Evolutionary conservation across 106 monocot species (phyloP).

Genomic region (Dioscorea dumetorum): DNA sequence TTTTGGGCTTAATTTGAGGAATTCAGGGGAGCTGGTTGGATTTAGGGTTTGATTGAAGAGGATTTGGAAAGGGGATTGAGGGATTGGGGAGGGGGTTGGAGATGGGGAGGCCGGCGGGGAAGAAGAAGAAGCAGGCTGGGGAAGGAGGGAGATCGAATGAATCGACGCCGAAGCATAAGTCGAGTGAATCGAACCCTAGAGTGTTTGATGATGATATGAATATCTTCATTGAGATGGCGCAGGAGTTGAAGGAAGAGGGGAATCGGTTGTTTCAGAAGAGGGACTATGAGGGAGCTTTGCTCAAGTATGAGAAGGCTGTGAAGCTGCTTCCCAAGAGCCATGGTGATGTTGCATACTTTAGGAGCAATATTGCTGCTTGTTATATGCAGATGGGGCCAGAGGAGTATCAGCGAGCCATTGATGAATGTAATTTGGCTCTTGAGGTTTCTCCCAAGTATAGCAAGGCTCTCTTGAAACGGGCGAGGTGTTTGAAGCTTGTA

Average conservation of each 20-base stretch:
- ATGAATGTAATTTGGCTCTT: constrained; percentile 75
- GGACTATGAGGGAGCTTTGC: constrained; percentile 68
- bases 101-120: constrained; percentile 74
- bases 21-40: no score
- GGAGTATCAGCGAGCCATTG: constrained; percentile 63
- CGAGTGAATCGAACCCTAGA: constrained; percentile 23
- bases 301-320: constrained; percentile 82
- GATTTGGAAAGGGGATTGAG: no score
- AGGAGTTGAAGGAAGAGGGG: constrained; percentile 76
- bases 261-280: constrained; percentile 65
- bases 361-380: constrained; percentile 75
- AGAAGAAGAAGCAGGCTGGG: constrained; percentile 48
- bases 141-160: constrained; percentile 11
- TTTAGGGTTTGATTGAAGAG: no score
- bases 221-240: constrained; percentile 72
- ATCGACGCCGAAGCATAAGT: constrained; percentile 17
- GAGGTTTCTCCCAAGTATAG: constrained; percentile 69
- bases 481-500: constrained; percentile 72
- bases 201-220: constrained; percentile 50
- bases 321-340: constrained; percentile 76
- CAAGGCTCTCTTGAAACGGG: constrained; percentile 79
- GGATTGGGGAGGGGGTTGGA: neutral
- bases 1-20: no score
- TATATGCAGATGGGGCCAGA: constrained; percentile 77
- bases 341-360: constrained; percentile 50